Conservation (phyloP, 2,329 filamentous ascomycete species). For the Trichothecium roseum region DNA sequence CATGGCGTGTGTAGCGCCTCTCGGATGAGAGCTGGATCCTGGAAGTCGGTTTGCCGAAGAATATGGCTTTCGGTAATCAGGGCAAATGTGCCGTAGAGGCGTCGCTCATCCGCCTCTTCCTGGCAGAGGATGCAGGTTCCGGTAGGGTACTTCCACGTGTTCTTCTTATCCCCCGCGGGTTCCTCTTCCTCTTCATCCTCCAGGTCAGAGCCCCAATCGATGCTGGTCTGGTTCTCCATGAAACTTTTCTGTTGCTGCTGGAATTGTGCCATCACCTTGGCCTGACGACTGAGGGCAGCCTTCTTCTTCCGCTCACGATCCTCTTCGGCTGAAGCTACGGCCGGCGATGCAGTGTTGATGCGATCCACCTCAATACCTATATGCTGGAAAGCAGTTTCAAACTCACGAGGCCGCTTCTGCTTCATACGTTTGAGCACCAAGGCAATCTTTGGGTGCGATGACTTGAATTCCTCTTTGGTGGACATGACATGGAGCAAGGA, state of each 20-base stretch:
- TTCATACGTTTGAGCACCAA: slow-evolving; percentile 77
- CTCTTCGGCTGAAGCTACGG: slow-evolving; percentile 54
- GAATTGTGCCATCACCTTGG: slow-evolving; percentile 94
- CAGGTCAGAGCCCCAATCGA: slow-evolving; percentile 76
- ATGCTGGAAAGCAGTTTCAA: slow-evolving; percentile 55
- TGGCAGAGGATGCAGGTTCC: slow-evolving; percentile 95
- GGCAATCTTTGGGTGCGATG: slow-evolving; percentile 74
- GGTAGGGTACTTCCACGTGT: slow-evolving; percentile 74
- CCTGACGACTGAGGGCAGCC: slow-evolving; percentile 80
- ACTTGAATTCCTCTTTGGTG: slow-evolving; percentile 63
- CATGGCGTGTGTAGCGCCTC: slow-evolving; percentile 71
- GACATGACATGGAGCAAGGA: slow-evolving; percentile 52
- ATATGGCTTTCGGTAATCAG: slow-evolving; percentile 80
- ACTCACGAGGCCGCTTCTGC: slow-evolving; percentile 66
- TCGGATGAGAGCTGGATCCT: slow-evolving; percentile 72
- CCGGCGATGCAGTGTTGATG: slow-evolving; percentile 75
- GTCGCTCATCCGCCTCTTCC: slow-evolving; percentile 84
- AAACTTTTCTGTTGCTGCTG: slow-evolving; percentile 96
- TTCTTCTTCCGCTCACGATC: slow-evolving; percentile 81
- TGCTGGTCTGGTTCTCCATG: slow-evolving; percentile 73
- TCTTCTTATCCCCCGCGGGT: slow-evolving; percentile 45
- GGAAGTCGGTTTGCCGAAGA: slow-evolving; percentile 73
- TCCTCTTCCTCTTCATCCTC: slow-evolving; percentile 68
- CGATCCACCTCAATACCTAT: slow-evolving; percentile 63
- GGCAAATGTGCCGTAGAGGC: slow-evolving; percentile 87